These are phyloP conservation scores for Coemansia erecta DNA, from an alignment of 192 early-diverging fungal genomes.

Conservation along the genomic window DNA sequence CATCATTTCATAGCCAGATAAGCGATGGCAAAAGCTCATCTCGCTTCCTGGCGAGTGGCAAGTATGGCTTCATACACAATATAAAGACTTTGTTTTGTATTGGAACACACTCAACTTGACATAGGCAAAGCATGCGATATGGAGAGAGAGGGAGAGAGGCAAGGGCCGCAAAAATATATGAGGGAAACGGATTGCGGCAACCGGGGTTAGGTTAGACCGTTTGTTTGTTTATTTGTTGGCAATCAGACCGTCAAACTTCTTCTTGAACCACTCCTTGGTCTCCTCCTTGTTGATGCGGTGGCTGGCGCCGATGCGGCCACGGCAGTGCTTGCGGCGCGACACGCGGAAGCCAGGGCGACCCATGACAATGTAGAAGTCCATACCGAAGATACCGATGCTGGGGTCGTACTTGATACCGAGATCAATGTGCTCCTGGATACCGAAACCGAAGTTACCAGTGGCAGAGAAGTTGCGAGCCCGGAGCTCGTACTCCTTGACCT, in stretches of 20 bases:
- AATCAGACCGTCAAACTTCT: constrained; percentile 90
- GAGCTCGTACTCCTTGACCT: constrained; percentile 99
- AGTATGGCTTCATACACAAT: no score
- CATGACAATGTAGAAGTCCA: constrained; percentile 99
- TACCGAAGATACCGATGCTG: constrained; percentile 95
- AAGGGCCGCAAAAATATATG: not conserved
- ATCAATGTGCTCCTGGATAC: constrained; percentile 99
- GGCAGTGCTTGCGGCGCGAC: constrained; percentile 85
- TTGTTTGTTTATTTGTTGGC: constrained; percentile 70
- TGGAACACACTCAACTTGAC: constrained; percentile 11
- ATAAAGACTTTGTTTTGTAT: constrained; percentile 1
- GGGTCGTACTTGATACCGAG: constrained; percentile 99
- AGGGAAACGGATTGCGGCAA: not conserved
- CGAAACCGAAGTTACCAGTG: constrained; percentile 99
- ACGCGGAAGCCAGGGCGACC: constrained; percentile 96
- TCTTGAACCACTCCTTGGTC: constrained; percentile 98
- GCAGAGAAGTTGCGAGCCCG: constrained; percentile 91
- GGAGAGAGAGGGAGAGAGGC: not conserved
- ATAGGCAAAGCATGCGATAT: constrained; percentile 10
- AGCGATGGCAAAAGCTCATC: no score
- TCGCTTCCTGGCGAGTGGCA: no score
- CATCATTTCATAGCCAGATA: no score
- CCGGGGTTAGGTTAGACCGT: no score
- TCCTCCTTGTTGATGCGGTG: constrained; percentile 97
- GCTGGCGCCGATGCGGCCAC: constrained; percentile 77